Conservation (phyloP, 2,329 filamentous ascomycete species). For the Proliferodiscus dingleyae region DNA sequence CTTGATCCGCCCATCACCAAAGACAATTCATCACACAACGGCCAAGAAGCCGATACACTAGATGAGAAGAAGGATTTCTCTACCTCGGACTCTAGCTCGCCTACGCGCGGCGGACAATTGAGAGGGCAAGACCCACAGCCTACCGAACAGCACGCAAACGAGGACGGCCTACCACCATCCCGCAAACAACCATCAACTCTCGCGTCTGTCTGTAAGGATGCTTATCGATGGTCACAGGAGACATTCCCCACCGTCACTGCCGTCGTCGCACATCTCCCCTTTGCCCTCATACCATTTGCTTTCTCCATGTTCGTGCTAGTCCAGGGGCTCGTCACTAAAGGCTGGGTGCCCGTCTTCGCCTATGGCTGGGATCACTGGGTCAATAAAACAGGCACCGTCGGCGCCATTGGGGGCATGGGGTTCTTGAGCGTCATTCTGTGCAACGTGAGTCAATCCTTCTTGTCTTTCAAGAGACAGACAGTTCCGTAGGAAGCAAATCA, state of each 20-base stretch:
- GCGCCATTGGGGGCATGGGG: conserved; percentile 66
- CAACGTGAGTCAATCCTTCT: conserved; percentile 58
- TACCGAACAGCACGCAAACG: neutral
- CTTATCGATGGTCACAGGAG: conserved; percentile 57
- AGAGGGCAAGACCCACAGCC: neutral
- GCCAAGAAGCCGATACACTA: conserved; percentile 10
- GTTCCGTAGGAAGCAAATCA: too few relatives aligned
- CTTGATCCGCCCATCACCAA: conserved; percentile 14
- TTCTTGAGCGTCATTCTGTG: conserved; percentile 67
- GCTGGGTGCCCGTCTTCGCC: conserved; percentile 70
- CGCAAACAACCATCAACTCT: conserved; percentile 39
- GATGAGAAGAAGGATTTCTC: conserved; percentile 16
- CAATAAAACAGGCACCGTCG: conserved; percentile 61
- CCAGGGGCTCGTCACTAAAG: conserved; percentile 66
- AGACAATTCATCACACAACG: conserved; percentile 11
- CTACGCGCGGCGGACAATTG: conserved; percentile 8
- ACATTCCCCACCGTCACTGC: conserved; percentile 67
- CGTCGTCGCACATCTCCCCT: conserved; percentile 61
- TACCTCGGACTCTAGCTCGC: conserved; percentile 1
- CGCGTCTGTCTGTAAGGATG: conserved; percentile 41
- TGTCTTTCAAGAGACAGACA: too few relatives aligned
- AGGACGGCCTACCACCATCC: conserved; percentile 18
- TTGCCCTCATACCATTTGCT: conserved; percentile 65
- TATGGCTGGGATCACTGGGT: conserved; percentile 73
- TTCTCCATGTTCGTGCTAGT: conserved; percentile 73